Evolutionary conservation across 176 grass and related monocot genomes (phyloP).

Genomic region (Calamus simplicifolius): DNA sequence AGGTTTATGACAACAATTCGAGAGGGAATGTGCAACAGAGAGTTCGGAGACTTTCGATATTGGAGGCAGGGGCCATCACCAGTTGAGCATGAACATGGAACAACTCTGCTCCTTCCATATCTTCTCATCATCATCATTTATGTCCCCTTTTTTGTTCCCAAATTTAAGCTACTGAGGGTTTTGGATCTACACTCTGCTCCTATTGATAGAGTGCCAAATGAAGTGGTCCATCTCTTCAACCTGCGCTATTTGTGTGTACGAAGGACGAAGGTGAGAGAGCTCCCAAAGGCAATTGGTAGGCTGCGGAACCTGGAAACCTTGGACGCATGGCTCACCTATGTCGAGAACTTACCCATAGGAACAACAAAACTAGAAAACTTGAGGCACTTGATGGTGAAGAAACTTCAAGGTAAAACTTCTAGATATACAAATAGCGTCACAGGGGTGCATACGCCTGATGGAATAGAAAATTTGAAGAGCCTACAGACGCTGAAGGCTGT

Average conservation of each 20-base stretch:
- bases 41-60: too few species aligned
- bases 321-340: constrained; percentile 17
- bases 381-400: background rate
- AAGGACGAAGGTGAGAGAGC: constrained; percentile 15
- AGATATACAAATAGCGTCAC: background rate
- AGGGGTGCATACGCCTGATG: background rate
- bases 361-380: constrained; percentile 20
- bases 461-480: background rate
- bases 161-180: constrained; percentile 20
- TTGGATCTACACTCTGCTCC: constrained; percentile 26
- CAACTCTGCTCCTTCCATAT: constrained; percentile 29
- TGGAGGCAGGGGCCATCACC: too few species aligned
- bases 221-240: constrained; percentile 33
- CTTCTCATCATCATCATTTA: constrained; percentile 15
- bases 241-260: constrained; percentile 33
- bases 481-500: background rate
- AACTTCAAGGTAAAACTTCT: background rate
- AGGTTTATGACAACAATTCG: background rate
- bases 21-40: too few species aligned
- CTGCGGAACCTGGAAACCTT: constrained; percentile 26
- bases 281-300: constrained; percentile 24
- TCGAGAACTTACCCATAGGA: constrained; percentile 24
- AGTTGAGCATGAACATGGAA: too few species aligned
- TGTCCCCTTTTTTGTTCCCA: constrained; percentile 19
- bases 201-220: constrained; percentile 21